Evolutionary conservation across 768 basidiomycete species (phyloP), one percentile per base, ranked within the genome.

Genomic region (Favolaschia claudopus): DNA sequence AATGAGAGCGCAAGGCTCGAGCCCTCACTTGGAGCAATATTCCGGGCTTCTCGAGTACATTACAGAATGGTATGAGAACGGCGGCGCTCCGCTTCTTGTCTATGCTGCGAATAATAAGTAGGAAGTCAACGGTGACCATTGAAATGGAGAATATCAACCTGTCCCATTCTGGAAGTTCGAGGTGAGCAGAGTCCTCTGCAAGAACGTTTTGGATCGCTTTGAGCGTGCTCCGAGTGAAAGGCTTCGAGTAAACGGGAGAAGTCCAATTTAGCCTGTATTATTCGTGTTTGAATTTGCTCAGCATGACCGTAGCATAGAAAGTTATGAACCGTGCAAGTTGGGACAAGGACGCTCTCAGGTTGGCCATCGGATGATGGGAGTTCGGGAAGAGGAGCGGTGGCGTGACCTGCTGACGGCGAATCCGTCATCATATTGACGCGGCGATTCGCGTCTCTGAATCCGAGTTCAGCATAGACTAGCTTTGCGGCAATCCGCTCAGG

Each of bases 21-120:
- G 84, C 85, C 63, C 92, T 80, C 29, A 93, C 84, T 71, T 93
- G 88, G 15, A 92, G 79, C 43, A 93, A 69, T 19, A 94, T 81
- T 7, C 90, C 87, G 0, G 92, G 89, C 14, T 77, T 75, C 47
- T 80, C 79, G 29, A 81, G 76, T 19, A 93, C 87, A 67, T 93
- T 93, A 74, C 91, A 93, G 47, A 93, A 76, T 0, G 91, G 90
- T 62, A 93, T 83, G 47, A 93, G 75, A 24, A 93, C 88, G 4
- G 89, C 89, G 10, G 92, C 92, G 65, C 85, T 81, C 32, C 69
- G 66, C 62, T 50, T 55, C 49, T 69, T 61, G 27, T 64, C 61
- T 31, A 40, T 33, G 24, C 43, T 19, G 67, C 27, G 10, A 15
- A 17, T 15, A 32, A 37, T 43, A 17, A 37, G 4, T 14, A 44